Percentiles rank a stretch among this genome's conserved stretches.
phyloP scores from a whole-genome alignment of 805 yeast genomes.

The Saccharomycopsis sp. region DNA sequence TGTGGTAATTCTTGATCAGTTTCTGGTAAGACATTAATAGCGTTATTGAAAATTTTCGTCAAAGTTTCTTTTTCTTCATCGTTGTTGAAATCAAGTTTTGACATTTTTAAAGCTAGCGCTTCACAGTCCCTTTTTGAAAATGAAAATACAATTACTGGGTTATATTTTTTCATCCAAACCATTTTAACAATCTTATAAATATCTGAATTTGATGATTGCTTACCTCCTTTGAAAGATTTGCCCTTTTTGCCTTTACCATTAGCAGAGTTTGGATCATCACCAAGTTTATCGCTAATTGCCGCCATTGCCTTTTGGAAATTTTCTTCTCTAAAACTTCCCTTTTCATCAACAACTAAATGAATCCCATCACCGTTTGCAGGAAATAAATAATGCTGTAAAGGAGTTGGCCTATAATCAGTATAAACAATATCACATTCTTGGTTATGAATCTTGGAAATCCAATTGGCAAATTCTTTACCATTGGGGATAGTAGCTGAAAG shows the following conservation, averaged over 20 bases:
- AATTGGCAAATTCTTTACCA: slow-evolving; percentile 97
- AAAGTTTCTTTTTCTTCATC: slow-evolving; percentile 92
- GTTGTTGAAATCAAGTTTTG: slow-evolving; percentile 87
- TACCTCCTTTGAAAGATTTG: slow-evolving; percentile 82
- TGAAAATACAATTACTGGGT: slow-evolving; percentile 98
- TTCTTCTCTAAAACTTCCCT: slow-evolving; percentile 92
- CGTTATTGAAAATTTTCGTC: slow-evolving; percentile 84
- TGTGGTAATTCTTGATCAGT: slow-evolving; percentile 91
- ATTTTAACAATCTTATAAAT: slow-evolving; percentile 94
- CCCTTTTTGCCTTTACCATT: slow-evolving; percentile 65
- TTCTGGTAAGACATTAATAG: slow-evolving; percentile 81
- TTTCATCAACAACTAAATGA: slow-evolving; percentile 95
- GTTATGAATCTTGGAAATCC: slow-evolving; percentile 91
- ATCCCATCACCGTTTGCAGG: slow-evolving; percentile 99
- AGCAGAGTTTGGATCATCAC: slow-evolving; percentile 71
- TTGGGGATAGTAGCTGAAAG: slow-evolving; percentile 96
- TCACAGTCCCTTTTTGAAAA: slow-evolving; percentile 97
- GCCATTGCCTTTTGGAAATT: slow-evolving; percentile 99
- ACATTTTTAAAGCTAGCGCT: slow-evolving; percentile 87
- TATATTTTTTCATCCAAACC: slow-evolving; percentile 95
- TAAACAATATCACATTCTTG: slow-evolving; percentile 99
- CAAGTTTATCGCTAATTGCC: slow-evolving; percentile 70
- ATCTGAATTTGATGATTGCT: slow-evolving; percentile 68
- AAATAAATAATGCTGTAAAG: slow-evolving; percentile 92
- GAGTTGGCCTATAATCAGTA: slow-evolving; percentile 98